phyloP scores from a whole-genome alignment of 2,329 filamentous ascomycete genomes.

The Metarhizium guizhouense region DNA sequence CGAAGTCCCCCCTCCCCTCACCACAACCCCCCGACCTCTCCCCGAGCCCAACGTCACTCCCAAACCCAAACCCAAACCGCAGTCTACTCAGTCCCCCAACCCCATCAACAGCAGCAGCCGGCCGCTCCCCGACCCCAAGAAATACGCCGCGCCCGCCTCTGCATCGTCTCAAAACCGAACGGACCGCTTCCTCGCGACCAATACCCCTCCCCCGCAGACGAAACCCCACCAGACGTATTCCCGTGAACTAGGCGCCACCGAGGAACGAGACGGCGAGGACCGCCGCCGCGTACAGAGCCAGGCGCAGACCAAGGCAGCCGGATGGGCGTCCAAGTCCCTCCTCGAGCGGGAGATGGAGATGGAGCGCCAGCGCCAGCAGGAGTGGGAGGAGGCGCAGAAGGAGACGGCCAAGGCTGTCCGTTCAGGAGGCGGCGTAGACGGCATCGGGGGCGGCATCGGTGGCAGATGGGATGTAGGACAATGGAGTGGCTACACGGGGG shows the following conservation, averaged over 20 bases:
- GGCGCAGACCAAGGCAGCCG: conserved; percentile 50
- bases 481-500: conserved; percentile 66
- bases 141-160: conserved; percentile 17
- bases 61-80: conserved; percentile 17
- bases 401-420: conserved; percentile 48
- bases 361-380: conserved; percentile 65
- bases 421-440: conserved; percentile 46
- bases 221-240: conserved; percentile 41
- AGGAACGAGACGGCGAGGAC: conserved; percentile 55
- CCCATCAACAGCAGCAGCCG: conserved; percentile 25
- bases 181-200: conserved; percentile 47
- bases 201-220: conserved; percentile 37
- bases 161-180: conserved; percentile 35
- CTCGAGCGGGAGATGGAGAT: conserved; percentile 75
- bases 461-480: conserved; percentile 70
- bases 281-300: conserved; percentile 50
- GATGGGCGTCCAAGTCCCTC: conserved; percentile 59
- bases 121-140: conserved; percentile 43
- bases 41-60: conserved; percentile 26
- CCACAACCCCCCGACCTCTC: conserved; percentile 30
- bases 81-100: conserved; percentile 18
- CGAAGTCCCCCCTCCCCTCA: not conserved
- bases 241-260: conserved; percentile 44
- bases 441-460: conserved; percentile 56
- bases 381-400: conserved; percentile 72